A percentile compares a stretch with the other conserved stretches of the same genome.
Conservation (phyloP, 345 rosid species). For the Passiflora organensis region DNA sequence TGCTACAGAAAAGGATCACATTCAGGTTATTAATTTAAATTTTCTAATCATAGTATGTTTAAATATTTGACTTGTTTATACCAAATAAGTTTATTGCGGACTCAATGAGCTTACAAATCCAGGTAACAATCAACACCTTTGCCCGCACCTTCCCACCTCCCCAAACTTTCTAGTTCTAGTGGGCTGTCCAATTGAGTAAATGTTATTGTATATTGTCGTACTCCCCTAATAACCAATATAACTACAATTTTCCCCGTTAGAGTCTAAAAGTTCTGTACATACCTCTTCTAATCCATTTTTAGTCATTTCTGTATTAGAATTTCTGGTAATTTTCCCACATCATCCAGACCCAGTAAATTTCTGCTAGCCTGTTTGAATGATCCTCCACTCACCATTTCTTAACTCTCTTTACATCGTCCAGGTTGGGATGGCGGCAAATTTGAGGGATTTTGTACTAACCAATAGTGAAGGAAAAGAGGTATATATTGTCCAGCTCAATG, state of each 20-base stretch:
- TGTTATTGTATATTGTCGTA: too few relatives aligned
- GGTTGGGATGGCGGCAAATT: slow-evolving; percentile 91
- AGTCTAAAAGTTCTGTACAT: too few relatives aligned
- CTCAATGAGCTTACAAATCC: background rate
- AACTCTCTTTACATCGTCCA: slow-evolving; percentile 21
- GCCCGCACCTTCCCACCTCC: too few relatives aligned
- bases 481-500: slow-evolving; percentile 3
- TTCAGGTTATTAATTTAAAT: slow-evolving; percentile 50
- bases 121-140: background rate
- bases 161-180: too few relatives aligned
- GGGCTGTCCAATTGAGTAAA: too few relatives aligned
- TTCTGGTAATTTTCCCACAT: background rate
- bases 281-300: background rate
- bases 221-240: too few relatives aligned
- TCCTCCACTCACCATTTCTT: background rate
- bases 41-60: too few relatives aligned
- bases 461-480: slow-evolving; percentile 71
- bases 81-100: too few relatives aligned
- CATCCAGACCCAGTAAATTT: background rate
- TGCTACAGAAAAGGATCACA: slow-evolving; percentile 71
- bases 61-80: too few relatives aligned
- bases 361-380: background rate
- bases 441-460: slow-evolving; percentile 62
- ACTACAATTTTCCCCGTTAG: too few relatives aligned
- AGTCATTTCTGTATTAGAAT: background rate